These are phyloP conservation scores for Yamadazyma atmosphaerica DNA, from an alignment of 1,139 yeast species.

Conservation along the genomic window DNA sequence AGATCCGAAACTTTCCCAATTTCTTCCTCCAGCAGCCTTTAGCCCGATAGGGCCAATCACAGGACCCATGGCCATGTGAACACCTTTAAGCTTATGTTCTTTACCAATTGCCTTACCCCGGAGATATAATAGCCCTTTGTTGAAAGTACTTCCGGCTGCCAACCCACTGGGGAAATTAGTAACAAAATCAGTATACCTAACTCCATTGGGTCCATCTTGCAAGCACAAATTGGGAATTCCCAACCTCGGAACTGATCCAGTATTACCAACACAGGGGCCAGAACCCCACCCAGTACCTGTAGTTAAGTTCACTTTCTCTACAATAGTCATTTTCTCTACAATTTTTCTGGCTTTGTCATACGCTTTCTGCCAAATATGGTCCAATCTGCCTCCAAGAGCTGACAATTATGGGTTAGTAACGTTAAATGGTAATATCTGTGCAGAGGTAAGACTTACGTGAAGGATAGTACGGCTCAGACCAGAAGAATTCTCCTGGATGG, in stretches of 20 bases:
- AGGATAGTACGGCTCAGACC: constrained; percentile 35
- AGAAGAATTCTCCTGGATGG: constrained; percentile 26
- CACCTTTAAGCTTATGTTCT: constrained; percentile 58
- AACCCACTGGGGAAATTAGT: constrained; percentile 61
- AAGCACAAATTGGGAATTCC: constrained; percentile 59
- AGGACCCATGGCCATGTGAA: constrained; percentile 63
- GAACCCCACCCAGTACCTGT: constrained; percentile 69
- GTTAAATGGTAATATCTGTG: background rate
- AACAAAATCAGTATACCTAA: constrained; percentile 56
- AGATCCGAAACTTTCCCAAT: constrained; percentile 67
- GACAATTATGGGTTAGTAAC: background rate
- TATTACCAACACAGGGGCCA: constrained; percentile 66
- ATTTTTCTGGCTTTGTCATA: constrained; percentile 55
- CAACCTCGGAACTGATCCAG: constrained; percentile 58
- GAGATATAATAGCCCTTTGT: constrained; percentile 49
- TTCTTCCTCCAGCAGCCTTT: constrained; percentile 64
- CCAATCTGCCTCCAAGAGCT: constrained; percentile 46
- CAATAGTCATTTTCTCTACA: constrained; percentile 52
- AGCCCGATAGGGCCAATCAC: constrained; percentile 63
- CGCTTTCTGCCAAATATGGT: constrained; percentile 55
- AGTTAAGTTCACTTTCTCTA: constrained; percentile 62
- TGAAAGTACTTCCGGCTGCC: constrained; percentile 61
- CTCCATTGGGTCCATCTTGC: constrained; percentile 69
- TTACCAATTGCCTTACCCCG: constrained; percentile 60
- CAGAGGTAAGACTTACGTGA: constrained; percentile 28